A percentile compares a stretch with the other conserved stretches of the same genome.
These are phyloP conservation scores for Articulospora tetracladia DNA, from an alignment of 495 filamentous ascomycete species.

Conservation along the genomic window DNA sequence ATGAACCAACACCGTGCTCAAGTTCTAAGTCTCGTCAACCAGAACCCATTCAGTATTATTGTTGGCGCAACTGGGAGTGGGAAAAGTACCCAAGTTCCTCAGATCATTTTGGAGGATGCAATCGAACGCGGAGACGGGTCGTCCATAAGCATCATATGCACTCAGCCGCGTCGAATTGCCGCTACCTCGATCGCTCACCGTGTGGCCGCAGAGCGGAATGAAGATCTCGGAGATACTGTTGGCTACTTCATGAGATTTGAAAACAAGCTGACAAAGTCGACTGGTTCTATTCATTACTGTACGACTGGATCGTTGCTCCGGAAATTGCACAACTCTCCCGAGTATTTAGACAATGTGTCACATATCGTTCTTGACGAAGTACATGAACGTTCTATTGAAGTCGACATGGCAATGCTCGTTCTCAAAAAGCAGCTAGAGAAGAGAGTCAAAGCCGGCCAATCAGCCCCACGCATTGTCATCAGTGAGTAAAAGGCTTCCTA, in stretches of 20 bases:
- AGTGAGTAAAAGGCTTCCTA: neutral
- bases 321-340: slow-evolving; percentile 80
- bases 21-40: slow-evolving; percentile 60
- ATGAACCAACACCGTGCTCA: slow-evolving; percentile 69
- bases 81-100: slow-evolving; percentile 93
- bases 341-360: slow-evolving; percentile 77
- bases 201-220: slow-evolving; percentile 85
- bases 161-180: slow-evolving; percentile 86
- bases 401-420: slow-evolving; percentile 83
- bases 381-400: slow-evolving; percentile 88
- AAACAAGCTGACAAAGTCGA: slow-evolving; percentile 59
- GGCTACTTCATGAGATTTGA: slow-evolving; percentile 94
- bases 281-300: slow-evolving; percentile 77
- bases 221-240: slow-evolving; percentile 72
- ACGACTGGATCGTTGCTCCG: slow-evolving; percentile 96
- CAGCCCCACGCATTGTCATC: neutral
- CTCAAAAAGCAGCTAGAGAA: slow-evolving; percentile 65
- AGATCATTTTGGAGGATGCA: slow-evolving; percentile 71
- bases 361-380: slow-evolving; percentile 92
- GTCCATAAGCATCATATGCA: slow-evolving; percentile 72
- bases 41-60: slow-evolving; percentile 56
- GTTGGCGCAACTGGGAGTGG: slow-evolving; percentile 92
- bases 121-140: slow-evolving; percentile 40
- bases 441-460: slow-evolving; percentile 42
- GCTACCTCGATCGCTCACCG: slow-evolving; percentile 82